Percentiles rank a stretch among this genome's conserved stretches.
phyloP scores from a whole-genome alignment of 768 basidiomycete genomes.

The Kondoa subrosea region DNA sequence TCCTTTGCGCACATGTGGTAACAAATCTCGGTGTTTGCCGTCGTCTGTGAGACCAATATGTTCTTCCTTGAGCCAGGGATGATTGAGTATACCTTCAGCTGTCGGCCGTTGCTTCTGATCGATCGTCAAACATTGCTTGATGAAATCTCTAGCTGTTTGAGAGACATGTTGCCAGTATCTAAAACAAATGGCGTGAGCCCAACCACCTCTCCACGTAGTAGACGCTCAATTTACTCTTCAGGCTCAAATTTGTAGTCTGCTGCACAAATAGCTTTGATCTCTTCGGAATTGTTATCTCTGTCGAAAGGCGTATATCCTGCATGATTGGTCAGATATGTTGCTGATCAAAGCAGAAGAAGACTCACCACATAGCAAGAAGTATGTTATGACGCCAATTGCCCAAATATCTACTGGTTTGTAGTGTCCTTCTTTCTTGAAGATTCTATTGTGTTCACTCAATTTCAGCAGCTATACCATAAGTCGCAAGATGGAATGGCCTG shows the following conservation, averaged over 20 bases:
- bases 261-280: slow-evolving; percentile 87
- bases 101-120: slow-evolving; percentile 69
- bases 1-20: slow-evolving; percentile 74
- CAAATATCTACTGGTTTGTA: slow-evolving; percentile 46
- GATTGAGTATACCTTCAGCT: slow-evolving; percentile 52
- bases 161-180: slow-evolving; percentile 74
- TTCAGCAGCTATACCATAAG: not conserved
- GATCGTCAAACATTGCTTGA: slow-evolving; percentile 61
- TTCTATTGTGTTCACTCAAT: not conserved
- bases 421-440: slow-evolving; percentile 49
- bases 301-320: slow-evolving; percentile 90
- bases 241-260: slow-evolving; percentile 88
- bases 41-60: slow-evolving; percentile 39
- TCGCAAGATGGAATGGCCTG: slow-evolving; percentile 61
- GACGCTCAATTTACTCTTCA: no score
- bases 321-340: slow-evolving; percentile 10
- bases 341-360: not conserved
- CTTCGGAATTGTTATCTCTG: slow-evolving; percentile 55
- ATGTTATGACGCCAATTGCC: slow-evolving; percentile 98
- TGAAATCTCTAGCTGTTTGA: slow-evolving; percentile 61
- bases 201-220: no score
- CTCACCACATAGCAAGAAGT: slow-evolving; percentile 66
- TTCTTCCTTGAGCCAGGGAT: slow-evolving; percentile 64
- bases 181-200: not conserved
- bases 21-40: slow-evolving; percentile 54